A percentile compares a stretch with the other conserved stretches of the same genome.
Evolutionary conservation across 768 basidiomycete species (phyloP).

Genomic region (Leccinellum albellum): DNA sequence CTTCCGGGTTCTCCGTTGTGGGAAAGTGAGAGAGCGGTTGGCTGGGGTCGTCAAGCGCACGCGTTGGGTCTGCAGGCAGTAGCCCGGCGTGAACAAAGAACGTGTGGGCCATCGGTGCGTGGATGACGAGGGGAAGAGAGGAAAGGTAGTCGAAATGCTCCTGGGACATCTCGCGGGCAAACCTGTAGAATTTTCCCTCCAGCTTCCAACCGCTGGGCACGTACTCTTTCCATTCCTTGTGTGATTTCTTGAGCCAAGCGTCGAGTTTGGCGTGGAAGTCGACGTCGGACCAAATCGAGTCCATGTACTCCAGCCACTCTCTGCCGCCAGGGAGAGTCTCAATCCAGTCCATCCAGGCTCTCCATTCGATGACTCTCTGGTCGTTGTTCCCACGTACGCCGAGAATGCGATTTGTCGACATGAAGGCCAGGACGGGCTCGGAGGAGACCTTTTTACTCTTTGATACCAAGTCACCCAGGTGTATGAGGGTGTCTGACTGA

Average conservation of each 20-base stretch:
- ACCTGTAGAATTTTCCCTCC: constrained; percentile 70
- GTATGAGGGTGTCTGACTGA: constrained; percentile 64
- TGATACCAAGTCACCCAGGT: constrained; percentile 78
- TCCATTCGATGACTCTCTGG: constrained; percentile 88
- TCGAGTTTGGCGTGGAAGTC: constrained; percentile 23
- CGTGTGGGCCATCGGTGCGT: constrained; percentile 71
- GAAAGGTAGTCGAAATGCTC: constrained; percentile 69
- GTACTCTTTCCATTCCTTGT: constrained; percentile 42
- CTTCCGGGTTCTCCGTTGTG: constrained; percentile 23
- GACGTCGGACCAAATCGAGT: constrained; percentile 39
- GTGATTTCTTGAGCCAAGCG: constrained; percentile 37
- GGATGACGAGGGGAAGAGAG: constrained; percentile 68
- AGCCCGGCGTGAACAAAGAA: constrained; percentile 84
- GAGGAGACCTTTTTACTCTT: constrained; percentile 60
- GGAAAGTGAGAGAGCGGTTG: constrained; percentile 77
- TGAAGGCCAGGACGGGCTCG: constrained; percentile 57
- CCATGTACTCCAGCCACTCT: constrained; percentile 55
- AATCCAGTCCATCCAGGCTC: constrained; percentile 83
- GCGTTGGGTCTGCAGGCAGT: constrained; percentile 65
- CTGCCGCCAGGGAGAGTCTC: constrained; percentile 35
- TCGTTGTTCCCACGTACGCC: constrained; percentile 96
- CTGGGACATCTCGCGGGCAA: constrained; percentile 65
- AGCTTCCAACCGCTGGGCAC: constrained; percentile 72
- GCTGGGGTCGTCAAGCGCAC: constrained; percentile 41
- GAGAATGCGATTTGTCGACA: constrained; percentile 58